Base-by-base conservation (phyloP, 1,139 yeast species). In the Citeromyces hawaiiensis region DNA sequence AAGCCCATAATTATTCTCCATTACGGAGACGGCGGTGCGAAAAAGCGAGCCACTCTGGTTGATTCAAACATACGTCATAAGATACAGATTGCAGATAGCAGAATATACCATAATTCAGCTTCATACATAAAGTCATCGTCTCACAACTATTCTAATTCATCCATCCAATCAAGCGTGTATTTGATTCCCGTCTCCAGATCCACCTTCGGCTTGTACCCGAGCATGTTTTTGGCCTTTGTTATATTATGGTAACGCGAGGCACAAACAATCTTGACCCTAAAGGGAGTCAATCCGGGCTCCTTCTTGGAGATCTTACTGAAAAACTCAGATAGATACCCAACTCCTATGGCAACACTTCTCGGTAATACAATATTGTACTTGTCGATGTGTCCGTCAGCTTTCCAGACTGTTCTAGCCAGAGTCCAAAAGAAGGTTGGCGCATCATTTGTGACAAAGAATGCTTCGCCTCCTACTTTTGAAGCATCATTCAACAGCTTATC, bases 381-480 rank as follows among this genome's bases (percentile, higher is more conserved):
- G 47, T 83, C 93, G 40, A 83, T 70, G 53, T 80, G 81, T 1
- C 96, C 96, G 59, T 87, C 96, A 21, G 91, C 91, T 54, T 88
- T 88, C 97, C 97, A 91, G 17, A 91, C 94, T 2, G 95, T 83
- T 54, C 96, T 75, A 4, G 97, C 96, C 50, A 93, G 68, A 4
- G 96, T 86, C 97, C 98, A 93, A 60, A 93, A 93, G 60, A 88
- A 93, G 16, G 94, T 75, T 18, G 98, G 98, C 4, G 88, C 72
- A 59, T 88, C 98, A 55, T 93, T 93, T 13, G 98, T 91, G 46
- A 93, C 66, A 52, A 91, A 85, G 59, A 87, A 91, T 0, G 83
- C 74, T 56, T 91, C 83, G 37, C 98, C 98, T 7, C 85, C 80
- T 23, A 91, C 76, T 32, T 55, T 44, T 2, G 51, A 46, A 16